A percentile compares a stretch with the other conserved stretches of the same genome.
phyloP scores from a whole-genome alignment of 768 basidiomycete genomes.

The Termitomyces sp. region DNA sequence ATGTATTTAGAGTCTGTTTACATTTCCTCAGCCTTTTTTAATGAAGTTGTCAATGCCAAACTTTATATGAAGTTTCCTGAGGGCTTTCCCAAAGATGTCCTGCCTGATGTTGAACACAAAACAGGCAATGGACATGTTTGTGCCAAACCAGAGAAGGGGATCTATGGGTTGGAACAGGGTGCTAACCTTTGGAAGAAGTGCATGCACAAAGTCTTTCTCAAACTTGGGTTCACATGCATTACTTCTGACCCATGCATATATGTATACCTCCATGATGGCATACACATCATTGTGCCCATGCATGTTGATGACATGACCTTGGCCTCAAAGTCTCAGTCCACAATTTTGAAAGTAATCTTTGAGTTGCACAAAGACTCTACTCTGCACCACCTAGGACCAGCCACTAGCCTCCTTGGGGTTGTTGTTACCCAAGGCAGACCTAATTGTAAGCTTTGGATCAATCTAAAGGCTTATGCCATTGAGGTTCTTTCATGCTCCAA shows the following conservation, averaged over 20 bases:
- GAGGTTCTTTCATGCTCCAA: background rate
- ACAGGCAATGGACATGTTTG: background rate
- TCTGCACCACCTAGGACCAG: background rate
- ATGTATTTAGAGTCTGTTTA: constrained; percentile 2
- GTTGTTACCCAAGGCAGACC: background rate
- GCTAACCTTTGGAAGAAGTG: background rate
- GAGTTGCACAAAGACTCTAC: background rate
- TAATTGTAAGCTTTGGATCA: background rate
- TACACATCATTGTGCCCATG: background rate
- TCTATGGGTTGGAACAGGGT: background rate
- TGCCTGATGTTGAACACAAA: background rate
- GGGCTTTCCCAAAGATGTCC: background rate
- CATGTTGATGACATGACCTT: background rate
- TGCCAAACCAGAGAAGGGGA: background rate
- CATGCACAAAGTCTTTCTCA: too few relatives aligned
- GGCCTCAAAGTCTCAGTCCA: background rate
- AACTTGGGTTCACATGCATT: background rate
- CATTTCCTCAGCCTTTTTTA: background rate
- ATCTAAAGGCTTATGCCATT: background rate
- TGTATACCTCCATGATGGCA: background rate
- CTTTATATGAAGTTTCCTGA: background rate
- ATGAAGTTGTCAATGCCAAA: background rate
- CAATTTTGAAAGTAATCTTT: background rate
- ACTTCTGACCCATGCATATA: background rate
- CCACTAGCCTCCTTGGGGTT: background rate